Conservation (phyloP, 495 filamentous ascomycete genomes). For the Aspergillus avenaceus region DNA sequence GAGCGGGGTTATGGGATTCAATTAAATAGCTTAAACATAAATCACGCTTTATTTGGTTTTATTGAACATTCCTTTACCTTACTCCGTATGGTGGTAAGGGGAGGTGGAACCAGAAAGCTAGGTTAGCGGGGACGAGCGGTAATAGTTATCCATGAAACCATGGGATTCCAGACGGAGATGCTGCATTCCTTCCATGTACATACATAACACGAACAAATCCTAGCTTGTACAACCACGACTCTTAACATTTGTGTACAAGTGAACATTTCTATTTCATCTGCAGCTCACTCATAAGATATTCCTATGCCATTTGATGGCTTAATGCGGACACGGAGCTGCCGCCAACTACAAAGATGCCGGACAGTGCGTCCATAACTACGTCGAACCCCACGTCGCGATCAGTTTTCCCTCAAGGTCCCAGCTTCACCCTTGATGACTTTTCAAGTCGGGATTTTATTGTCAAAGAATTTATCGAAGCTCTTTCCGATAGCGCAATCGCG, state of each 20-base stretch:
- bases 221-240: too few relatives aligned
- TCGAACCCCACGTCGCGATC: constrained; percentile 46
- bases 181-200: too few relatives aligned
- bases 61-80: too few relatives aligned
- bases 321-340: constrained; percentile 2
- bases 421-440: constrained; percentile 85
- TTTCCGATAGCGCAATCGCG: constrained; percentile 80
- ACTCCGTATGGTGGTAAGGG: too few relatives aligned
- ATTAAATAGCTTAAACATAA: too few relatives aligned
- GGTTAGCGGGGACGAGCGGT: too few relatives aligned
- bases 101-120: too few relatives aligned
- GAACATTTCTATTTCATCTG: neutral
- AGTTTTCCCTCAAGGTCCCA: constrained; percentile 72
- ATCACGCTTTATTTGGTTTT: too few relatives aligned
- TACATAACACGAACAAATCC: too few relatives aligned
- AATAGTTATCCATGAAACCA: too few relatives aligned
- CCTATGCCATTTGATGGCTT: neutral
- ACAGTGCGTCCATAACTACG: constrained; percentile 35
- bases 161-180: too few relatives aligned
- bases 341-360: constrained; percentile 28
- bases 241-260: neutral
- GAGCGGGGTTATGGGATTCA: too few relatives aligned
- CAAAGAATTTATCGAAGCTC: constrained; percentile 90
- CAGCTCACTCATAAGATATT: neutral
- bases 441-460: constrained; percentile 89